Conservation (phyloP, 257 asterid genomes). For the Nicotiana tabacum region DNA sequence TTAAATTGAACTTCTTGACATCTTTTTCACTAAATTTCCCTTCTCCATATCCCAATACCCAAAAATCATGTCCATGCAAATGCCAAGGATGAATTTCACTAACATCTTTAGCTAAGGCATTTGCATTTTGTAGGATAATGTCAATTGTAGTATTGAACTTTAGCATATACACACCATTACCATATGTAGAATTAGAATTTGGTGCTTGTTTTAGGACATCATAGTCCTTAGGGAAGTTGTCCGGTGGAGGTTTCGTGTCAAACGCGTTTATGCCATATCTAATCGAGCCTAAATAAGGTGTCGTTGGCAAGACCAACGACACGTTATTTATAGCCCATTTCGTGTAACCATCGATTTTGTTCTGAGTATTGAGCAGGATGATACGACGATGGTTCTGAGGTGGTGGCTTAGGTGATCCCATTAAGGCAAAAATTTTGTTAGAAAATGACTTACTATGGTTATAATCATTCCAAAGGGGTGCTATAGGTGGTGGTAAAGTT, state of each 20-base stretch:
- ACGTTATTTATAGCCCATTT: constrained; percentile 82
- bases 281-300: constrained; percentile 70
- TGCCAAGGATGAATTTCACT: constrained; percentile 98
- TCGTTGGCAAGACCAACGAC: constrained; percentile 55
- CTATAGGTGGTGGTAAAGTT: constrained; percentile 37
- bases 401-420: constrained; percentile 45
- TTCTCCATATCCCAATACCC: constrained; percentile 78
- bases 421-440: constrained; percentile 31
- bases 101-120: constrained; percentile 38
- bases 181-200: constrained; percentile 51
- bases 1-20: constrained; percentile 39
- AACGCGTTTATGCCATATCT: constrained; percentile 37
- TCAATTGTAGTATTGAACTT: constrained; percentile 52
- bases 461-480: constrained; percentile 71
- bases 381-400: constrained; percentile 28
- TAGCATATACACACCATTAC: constrained; percentile 57
- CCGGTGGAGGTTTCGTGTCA: constrained; percentile 34
- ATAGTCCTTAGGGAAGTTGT: constrained; percentile 25
- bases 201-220: constrained; percentile 45
- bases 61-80: constrained; percentile 80
- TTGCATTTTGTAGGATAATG: constrained; percentile 70
- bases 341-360: constrained; percentile 49
- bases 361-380: constrained; percentile 62
- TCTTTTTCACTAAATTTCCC: constrained; percentile 50
- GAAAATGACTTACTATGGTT: constrained; percentile 50